Evolutionary conservation across 2,329 filamentous ascomycete genomes (phyloP).

Genomic region (Hawksworthiomyces lignivorus): DNA sequence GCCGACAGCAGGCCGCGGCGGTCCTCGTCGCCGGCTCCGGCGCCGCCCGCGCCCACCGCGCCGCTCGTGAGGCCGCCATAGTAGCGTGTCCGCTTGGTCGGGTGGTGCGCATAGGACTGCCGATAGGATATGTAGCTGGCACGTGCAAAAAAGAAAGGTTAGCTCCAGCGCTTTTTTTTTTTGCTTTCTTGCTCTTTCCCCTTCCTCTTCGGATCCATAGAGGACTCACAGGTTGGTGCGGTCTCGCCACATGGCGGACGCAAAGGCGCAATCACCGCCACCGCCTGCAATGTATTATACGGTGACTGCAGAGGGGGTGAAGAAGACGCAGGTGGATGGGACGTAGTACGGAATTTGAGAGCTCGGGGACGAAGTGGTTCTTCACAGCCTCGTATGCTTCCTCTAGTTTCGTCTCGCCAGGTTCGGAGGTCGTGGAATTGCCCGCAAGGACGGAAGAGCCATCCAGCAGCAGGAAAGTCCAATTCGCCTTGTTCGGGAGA

Average conservation of each 20-base stretch:
- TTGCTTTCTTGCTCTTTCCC: too few relatives aligned
- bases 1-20: constrained; percentile 76
- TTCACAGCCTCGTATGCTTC: too few relatives aligned
- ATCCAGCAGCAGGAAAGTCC: too few relatives aligned
- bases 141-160: constrained; percentile 18
- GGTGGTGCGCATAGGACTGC: constrained; percentile 95
- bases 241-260: constrained; percentile 93
- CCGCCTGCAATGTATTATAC: constrained; percentile 10
- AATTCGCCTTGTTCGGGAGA: too few relatives aligned
- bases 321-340: too few relatives aligned
- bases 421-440: too few relatives aligned
- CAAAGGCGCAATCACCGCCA: constrained; percentile 22
- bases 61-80: constrained; percentile 33
- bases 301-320: background rate
- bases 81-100: constrained; percentile 70
- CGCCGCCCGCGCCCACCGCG: constrained; percentile 38
- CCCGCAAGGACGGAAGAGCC: too few relatives aligned
- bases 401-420: too few relatives aligned
- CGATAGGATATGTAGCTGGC: constrained; percentile 96
- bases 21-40: constrained; percentile 43
- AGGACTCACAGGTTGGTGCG: constrained; percentile 84
- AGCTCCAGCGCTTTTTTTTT: too few relatives aligned
- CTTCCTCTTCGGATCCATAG: too few relatives aligned
- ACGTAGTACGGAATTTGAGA: too few relatives aligned
- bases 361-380: too few relatives aligned